phyloP scores from a whole-genome alignment of 768 basidiomycete genomes.

The Suillus tomentosus region DNA sequence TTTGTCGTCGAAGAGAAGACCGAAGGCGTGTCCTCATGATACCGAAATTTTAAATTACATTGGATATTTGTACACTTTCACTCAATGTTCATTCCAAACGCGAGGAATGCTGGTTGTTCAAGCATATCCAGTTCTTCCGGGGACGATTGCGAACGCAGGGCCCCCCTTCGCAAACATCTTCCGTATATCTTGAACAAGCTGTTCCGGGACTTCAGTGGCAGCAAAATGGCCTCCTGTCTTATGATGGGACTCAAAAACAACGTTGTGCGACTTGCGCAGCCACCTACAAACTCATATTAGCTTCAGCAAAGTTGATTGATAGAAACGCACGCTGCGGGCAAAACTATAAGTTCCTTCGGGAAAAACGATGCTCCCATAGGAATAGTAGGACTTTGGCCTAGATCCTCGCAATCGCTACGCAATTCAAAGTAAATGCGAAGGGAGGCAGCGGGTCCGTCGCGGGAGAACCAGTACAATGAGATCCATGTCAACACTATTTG shows the following conservation, averaged over 20 bases:
- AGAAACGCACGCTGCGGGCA: constrained; percentile 41
- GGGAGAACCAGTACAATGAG: constrained; percentile 61
- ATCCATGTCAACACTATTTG: constrained; percentile 58
- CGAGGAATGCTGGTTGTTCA: constrained; percentile 7
- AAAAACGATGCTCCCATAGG: constrained; percentile 55
- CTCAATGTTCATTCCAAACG: not conserved
- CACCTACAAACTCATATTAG: constrained; percentile 39
- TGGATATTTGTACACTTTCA: not conserved
- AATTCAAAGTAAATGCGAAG: constrained; percentile 60
- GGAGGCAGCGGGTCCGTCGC: constrained; percentile 58
- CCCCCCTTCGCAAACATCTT: constrained; percentile 60
- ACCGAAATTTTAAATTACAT: not conserved
- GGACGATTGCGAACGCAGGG: constrained; percentile 49
- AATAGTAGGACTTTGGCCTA: constrained; percentile 22
- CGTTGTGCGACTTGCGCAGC: constrained; percentile 36
- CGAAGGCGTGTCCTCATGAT: too few species aligned
- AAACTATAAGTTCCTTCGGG: constrained; percentile 46
- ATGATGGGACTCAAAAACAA: constrained; percentile 53
- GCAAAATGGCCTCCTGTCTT: constrained; percentile 61
- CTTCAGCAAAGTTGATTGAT: not conserved
- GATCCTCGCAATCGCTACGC: not conserved
- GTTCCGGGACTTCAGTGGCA: constrained; percentile 49
- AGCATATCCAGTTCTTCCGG: constrained; percentile 45
- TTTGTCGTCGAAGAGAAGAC: too few species aligned
- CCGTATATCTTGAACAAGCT: constrained; percentile 50